Evolutionary conservation across 2,329 filamentous ascomycete species (phyloP).

Genomic region (Fusarium sp.): DNA sequence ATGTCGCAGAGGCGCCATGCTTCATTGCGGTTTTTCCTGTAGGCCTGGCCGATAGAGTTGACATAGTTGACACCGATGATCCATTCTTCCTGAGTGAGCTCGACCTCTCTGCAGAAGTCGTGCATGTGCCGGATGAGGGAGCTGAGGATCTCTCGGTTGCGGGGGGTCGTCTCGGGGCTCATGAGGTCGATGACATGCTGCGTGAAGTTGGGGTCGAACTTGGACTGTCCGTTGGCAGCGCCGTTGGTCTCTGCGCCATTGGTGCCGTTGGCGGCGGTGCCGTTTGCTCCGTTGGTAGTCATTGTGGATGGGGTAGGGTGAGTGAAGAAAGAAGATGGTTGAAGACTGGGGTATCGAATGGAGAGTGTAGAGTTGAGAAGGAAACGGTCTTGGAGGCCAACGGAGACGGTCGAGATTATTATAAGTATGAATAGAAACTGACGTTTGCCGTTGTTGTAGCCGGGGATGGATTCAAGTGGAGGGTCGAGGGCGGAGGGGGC

Average conservation of each 20-base stretch:
- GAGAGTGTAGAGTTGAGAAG: no score
- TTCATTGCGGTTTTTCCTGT: conserved; percentile 75
- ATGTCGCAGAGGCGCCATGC: conserved; percentile 77
- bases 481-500: conserved; percentile 23
- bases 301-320: conserved; percentile 16
- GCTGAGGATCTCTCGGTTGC: conserved; percentile 70
- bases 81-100: conserved; percentile 81
- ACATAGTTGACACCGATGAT: conserved; percentile 77
- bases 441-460: conserved; percentile 33
- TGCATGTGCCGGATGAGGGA: conserved; percentile 76
- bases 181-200: conserved; percentile 76
- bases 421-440: conserved; percentile 13
- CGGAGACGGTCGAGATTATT: neutral
- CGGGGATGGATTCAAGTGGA: conserved; percentile 5
- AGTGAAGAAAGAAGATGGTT: neutral
- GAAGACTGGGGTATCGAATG: neutral
- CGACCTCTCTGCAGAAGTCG: conserved; percentile 80
- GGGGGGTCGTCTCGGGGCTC: conserved; percentile 72
- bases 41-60: conserved; percentile 77
- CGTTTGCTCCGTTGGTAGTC: conserved; percentile 21
- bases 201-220: conserved; percentile 82
- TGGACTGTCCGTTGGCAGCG: conserved; percentile 27
- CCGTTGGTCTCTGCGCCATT: conserved; percentile 16
- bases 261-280: neutral
- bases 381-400: neutral